Conservation (phyloP, 2,329 filamentous ascomycete genomes). For the Aspergillus alliaceus region DNA sequence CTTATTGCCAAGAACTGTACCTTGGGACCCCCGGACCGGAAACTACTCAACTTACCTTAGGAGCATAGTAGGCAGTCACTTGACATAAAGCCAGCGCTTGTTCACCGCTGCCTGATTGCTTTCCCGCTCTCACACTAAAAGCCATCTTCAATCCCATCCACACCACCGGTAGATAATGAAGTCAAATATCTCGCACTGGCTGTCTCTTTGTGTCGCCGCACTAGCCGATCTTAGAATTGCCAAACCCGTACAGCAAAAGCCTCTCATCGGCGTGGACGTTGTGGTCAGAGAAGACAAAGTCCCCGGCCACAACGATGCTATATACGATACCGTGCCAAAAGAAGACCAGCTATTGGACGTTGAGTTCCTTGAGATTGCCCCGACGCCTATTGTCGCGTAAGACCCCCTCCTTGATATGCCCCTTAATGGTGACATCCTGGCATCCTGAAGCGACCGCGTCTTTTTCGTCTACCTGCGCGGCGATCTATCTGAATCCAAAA, state of each 20-base stretch:
- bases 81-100: background rate
- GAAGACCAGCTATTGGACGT: slow-evolving; percentile 7
- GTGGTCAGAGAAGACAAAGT: slow-evolving; percentile 13
- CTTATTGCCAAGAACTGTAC: too few relatives aligned
- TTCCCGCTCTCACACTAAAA: background rate
- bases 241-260: background rate
- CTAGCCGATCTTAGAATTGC: slow-evolving; percentile 5
- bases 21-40: too few relatives aligned
- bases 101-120: background rate
- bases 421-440: background rate
- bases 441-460: slow-evolving; percentile 12
- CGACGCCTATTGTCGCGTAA: background rate
- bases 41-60: too few relatives aligned
- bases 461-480: slow-evolving; percentile 15
- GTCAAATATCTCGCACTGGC: background rate
- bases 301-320: slow-evolving; percentile 13
- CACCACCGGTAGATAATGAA: background rate
- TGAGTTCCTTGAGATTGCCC: slow-evolving; percentile 1
- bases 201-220: slow-evolving; percentile 5
- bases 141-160: background rate
- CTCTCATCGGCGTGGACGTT: background rate
- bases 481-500: slow-evolving; percentile 12
- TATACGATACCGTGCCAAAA: slow-evolving; percentile 13
- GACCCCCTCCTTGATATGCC: background rate
- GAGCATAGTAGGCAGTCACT: background rate